Evolutionary conservation across 768 basidiomycete genomes (phyloP).

Genomic region (Gloeostereum incarnatum): DNA sequence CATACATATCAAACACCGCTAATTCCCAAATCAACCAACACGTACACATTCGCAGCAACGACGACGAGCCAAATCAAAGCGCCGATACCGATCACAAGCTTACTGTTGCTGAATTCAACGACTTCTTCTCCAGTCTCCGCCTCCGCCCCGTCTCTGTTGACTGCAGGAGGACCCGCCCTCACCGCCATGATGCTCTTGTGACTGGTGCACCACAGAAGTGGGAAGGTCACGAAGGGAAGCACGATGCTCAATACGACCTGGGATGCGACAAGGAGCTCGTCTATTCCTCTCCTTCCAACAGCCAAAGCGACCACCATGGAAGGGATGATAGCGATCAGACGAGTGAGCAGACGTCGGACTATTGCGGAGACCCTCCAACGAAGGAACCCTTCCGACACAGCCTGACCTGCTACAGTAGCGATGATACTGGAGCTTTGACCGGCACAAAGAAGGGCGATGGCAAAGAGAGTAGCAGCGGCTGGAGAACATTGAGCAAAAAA

Average conservation of each 20-base stretch:
- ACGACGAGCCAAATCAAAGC: background rate
- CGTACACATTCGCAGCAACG: background rate
- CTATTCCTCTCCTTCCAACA: constrained; percentile 61
- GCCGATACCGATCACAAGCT: background rate
- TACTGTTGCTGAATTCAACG: constrained; percentile 1
- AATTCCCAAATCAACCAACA: too few relatives aligned
- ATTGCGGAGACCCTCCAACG: constrained; percentile 77
- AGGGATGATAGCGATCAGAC: constrained; percentile 75
- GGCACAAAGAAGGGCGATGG: constrained; percentile 72
- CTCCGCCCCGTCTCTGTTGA: too few relatives aligned
- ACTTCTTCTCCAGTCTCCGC: too few relatives aligned
- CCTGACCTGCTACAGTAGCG: constrained; percentile 85
- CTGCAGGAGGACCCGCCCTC: too few relatives aligned
- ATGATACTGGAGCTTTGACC: constrained; percentile 90
- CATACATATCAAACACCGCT: too few relatives aligned
- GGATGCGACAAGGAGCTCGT: constrained; percentile 72
- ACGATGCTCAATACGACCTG: constrained; percentile 82
- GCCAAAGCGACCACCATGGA: constrained; percentile 70
- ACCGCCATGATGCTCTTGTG: constrained; percentile 66
- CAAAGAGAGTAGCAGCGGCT: constrained; percentile 85
- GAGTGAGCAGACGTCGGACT: constrained; percentile 74
- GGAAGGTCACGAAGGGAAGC: constrained; percentile 80
- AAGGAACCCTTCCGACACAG: constrained; percentile 85
- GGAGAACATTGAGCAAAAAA: constrained; percentile 1
- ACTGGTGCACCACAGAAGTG: constrained; percentile 70